Conservation (phyloP, 2,329 filamentous ascomycete genomes). For the Xylaria sp. region DNA sequence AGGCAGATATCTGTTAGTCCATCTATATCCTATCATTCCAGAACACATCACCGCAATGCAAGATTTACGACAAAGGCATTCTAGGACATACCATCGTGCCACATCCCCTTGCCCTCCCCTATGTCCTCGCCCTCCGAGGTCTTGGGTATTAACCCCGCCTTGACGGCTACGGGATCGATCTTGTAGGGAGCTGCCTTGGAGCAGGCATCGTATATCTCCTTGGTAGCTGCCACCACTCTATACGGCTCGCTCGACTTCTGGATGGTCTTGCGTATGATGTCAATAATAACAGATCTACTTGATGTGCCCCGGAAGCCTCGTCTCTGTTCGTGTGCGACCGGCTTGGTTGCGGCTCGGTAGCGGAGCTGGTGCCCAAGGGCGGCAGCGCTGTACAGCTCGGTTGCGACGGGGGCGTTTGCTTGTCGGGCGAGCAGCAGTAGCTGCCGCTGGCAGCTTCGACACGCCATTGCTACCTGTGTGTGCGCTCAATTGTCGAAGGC, state of each 20-base stretch:
- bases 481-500: neutral
- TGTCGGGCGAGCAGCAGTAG: conserved; percentile 41
- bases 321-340: conserved; percentile 28
- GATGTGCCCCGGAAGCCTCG: conserved; percentile 48
- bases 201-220: conserved; percentile 79
- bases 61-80: neutral
- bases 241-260: conserved; percentile 57
- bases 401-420: conserved; percentile 25
- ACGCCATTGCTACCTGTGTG: conserved; percentile 49
- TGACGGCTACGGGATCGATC: conserved; percentile 70
- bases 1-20: conserved; percentile 4
- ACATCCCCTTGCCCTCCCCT: conserved; percentile 75
- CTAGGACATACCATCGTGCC: conserved; percentile 72
- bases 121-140: conserved; percentile 83
- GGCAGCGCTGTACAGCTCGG: conserved; percentile 33
- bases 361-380: conserved; percentile 19
- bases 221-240: conserved; percentile 78
- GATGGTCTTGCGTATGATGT: conserved; percentile 41
- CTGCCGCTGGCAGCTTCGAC: conserved; percentile 55
- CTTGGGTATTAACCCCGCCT: conserved; percentile 70
- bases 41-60: neutral
- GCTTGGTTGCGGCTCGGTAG: conserved; percentile 7
- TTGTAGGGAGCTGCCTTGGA: conserved; percentile 75
- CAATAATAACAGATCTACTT: conserved; percentile 36
- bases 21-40: neutral